Percentiles rank a stretch among this genome's conserved stretches.
Conservation (phyloP, 805 yeast genomes). For the Ogataea thermomethanolica region DNA sequence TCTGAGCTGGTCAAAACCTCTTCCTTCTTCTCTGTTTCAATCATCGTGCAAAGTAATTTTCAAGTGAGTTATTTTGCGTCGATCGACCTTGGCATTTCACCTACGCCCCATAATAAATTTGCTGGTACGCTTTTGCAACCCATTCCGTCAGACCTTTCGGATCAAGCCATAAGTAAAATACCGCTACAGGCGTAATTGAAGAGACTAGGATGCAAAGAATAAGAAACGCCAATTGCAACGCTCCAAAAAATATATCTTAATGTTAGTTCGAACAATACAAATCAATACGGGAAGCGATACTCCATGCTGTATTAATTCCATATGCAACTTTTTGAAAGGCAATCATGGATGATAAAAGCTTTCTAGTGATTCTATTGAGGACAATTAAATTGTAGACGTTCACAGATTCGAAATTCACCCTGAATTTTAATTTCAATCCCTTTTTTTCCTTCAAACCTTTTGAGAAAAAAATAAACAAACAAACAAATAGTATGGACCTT, state of each 20-base stretch:
- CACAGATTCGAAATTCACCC: too few species aligned
- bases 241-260: background rate
- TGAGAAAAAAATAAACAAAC: conserved; percentile 7
- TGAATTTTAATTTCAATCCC: background rate
- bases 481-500: conserved; percentile 20
- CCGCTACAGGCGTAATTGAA: conserved; percentile 1
- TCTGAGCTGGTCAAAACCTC: background rate
- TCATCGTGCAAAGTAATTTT: conserved; percentile 6
- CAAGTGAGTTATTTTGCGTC: conserved; percentile 9
- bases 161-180: conserved; percentile 8
- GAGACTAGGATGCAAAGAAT: conserved; percentile 1
- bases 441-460: conserved; percentile 2
- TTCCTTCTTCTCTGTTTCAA: conserved; percentile 2
- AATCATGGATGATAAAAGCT: background rate
- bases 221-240: background rate
- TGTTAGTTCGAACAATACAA: background rate
- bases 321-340: background rate
- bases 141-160: conserved; percentile 1
- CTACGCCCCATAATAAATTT: conserved; percentile 4
- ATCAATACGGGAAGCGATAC: conserved; percentile 1
- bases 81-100: conserved; percentile 4
- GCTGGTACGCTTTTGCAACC: conserved; percentile 1
- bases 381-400: too few species aligned
- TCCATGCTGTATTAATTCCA: background rate
- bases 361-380: background rate